Conservation (phyloP, 352 stramenopile genomes). For the Phytophthora idaei region DNA sequence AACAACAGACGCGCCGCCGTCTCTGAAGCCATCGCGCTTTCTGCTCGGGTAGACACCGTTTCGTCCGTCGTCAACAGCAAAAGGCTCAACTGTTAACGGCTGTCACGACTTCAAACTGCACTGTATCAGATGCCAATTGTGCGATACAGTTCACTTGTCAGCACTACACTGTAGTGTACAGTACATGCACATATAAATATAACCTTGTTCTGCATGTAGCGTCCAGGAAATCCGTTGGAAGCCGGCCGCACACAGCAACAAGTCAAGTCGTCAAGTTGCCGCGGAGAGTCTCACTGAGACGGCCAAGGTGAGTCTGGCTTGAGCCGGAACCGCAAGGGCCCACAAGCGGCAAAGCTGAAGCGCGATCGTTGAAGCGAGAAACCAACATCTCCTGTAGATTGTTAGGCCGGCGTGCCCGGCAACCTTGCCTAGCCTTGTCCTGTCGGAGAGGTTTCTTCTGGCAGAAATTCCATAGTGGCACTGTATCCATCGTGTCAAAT, state of each 20-base stretch:
- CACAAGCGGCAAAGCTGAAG: constrained; percentile 5
- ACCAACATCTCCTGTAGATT: background rate
- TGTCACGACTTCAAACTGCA: constrained; percentile 29
- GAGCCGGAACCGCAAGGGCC: background rate
- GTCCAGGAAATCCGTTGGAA: constrained; percentile 18
- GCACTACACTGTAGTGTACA: background rate
- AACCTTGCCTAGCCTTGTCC: background rate
- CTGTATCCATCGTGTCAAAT: constrained; percentile 19
- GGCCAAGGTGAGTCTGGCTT: constrained; percentile 4
- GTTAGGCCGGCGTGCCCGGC: background rate
- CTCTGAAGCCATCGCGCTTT: constrained; percentile 29
- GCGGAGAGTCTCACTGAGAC: constrained; percentile 15
- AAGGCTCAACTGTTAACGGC: background rate
- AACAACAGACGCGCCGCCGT: background rate
- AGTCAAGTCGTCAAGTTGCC: constrained; percentile 2
- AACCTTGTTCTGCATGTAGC: background rate
- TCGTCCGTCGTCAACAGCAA: constrained; percentile 10
- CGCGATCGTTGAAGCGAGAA: background rate
- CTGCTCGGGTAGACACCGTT: constrained; percentile 15
- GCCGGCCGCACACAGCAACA: background rate
- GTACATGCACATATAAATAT: too few species aligned
- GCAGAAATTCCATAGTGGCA: background rate
- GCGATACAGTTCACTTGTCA: constrained; percentile 5
- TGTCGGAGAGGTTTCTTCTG: background rate
- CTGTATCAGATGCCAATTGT: constrained; percentile 24